phyloP scores from a whole-genome alignment of 1,284 basidiomycete genomes.

The Entoloma clypeatum region DNA sequence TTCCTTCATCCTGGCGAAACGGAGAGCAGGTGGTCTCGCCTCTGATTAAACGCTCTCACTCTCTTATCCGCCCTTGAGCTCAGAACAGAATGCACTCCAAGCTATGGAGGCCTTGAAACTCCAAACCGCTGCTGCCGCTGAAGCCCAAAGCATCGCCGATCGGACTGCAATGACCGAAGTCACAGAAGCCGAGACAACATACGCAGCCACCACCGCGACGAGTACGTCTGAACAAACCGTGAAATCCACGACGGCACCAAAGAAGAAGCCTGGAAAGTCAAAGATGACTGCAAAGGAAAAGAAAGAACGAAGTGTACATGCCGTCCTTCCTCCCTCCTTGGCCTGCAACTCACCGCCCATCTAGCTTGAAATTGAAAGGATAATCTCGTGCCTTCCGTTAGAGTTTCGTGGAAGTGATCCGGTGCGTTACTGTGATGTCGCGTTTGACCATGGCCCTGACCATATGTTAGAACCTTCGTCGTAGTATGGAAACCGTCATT shows the following conservation, averaged over 20 bases:
- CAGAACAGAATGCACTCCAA: conserved; percentile 45
- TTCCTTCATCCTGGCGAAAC: conserved; percentile 56
- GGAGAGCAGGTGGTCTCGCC: conserved; percentile 51
- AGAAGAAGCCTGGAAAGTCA: conserved; percentile 61
- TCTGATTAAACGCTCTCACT: neutral
- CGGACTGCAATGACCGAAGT: conserved; percentile 43
- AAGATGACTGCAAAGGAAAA: conserved; percentile 79
- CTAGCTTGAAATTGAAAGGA: conserved; percentile 65
- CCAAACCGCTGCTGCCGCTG: conserved; percentile 28
- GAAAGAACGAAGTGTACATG: conserved; percentile 69
- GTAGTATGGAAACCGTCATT: conserved; percentile 76
- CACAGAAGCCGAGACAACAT: conserved; percentile 40
- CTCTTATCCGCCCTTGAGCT: neutral
- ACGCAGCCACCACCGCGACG: conserved; percentile 37
- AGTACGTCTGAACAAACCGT: conserved; percentile 27
- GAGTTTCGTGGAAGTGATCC: conserved; percentile 90
- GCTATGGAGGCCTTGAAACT: conserved; percentile 40
- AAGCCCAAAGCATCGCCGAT: conserved; percentile 38
- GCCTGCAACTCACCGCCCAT: neutral
- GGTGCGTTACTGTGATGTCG: conserved; percentile 37
- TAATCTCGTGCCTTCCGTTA: conserved; percentile 78
- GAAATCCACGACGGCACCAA: conserved; percentile 32
- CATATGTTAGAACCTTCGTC: conserved; percentile 55
- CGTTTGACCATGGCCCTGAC: neutral
- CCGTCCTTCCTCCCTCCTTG: neutral